phyloP scores from a whole-genome alignment of 108 stramenopile species.

The Pseudonitzschia multistriata region DNA sequence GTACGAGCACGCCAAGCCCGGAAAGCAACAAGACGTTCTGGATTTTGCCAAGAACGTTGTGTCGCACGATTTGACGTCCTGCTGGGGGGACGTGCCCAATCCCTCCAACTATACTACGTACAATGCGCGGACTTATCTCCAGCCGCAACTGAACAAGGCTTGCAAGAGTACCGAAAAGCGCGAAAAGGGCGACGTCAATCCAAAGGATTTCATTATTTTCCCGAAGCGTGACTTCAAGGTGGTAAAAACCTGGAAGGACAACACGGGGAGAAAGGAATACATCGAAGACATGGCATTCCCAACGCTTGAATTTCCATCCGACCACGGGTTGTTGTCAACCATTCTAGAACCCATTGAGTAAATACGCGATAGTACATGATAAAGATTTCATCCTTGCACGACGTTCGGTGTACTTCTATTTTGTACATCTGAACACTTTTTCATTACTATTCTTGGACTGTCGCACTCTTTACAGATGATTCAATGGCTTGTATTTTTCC shows the following conservation, averaged over 20 bases:
- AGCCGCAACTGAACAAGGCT: slow-evolving; percentile 90
- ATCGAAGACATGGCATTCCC: slow-evolving; percentile 83
- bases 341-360: slow-evolving; percentile 42
- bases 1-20: slow-evolving; percentile 71
- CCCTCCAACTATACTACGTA: slow-evolving; percentile 70
- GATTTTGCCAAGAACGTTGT: slow-evolving; percentile 63
- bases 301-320: slow-evolving; percentile 81
- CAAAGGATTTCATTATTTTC: slow-evolving; percentile 89
- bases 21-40: slow-evolving; percentile 71
- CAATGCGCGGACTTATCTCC: slow-evolving; percentile 76
- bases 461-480: too few relatives aligned
- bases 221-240: slow-evolving; percentile 56
- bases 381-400: too few relatives aligned
- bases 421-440: too few relatives aligned
- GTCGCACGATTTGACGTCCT: slow-evolving; percentile 52
- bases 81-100: slow-evolving; percentile 75
- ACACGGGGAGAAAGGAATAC: slow-evolving; percentile 71
- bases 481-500: too few relatives aligned
- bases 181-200: slow-evolving; percentile 77
- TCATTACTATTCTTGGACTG: too few relatives aligned
- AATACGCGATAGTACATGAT: too few relatives aligned
- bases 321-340: slow-evolving; percentile 80
- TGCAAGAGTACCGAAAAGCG: slow-evolving; percentile 73
- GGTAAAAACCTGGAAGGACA: slow-evolving; percentile 70
- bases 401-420: too few relatives aligned